These are phyloP conservation scores for Rutidosis leptorrhynchoides DNA, from an alignment of 129 eudicot genomes.

Conservation along the genomic window DNA sequence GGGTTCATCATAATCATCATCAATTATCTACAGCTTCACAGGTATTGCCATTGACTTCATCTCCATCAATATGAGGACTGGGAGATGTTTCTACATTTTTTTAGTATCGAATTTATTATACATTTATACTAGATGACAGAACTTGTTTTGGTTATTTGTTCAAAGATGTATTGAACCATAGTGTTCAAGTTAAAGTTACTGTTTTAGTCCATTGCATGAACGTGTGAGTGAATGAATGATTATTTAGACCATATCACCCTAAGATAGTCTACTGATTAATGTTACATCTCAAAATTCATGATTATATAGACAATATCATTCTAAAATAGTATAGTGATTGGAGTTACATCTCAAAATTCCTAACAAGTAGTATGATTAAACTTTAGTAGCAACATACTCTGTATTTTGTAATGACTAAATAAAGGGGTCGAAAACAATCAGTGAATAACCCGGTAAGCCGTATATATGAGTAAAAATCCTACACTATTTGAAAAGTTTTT, in stretches of 20 bases:
- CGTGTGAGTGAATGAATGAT: conserved; percentile 8
- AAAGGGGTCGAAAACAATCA: too few relatives aligned
- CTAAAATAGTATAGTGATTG: too few relatives aligned
- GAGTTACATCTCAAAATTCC: too few relatives aligned
- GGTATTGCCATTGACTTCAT: conserved; percentile 82
- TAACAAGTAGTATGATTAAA: too few relatives aligned
- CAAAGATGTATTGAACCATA: conserved; percentile 22
- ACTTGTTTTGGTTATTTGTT: conserved; percentile 22
- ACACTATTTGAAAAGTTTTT: too few relatives aligned
- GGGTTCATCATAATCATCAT: conserved; percentile 23
- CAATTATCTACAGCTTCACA: conserved; percentile 53
- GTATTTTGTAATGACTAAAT: too few relatives aligned
- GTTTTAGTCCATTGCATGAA: conserved; percentile 5
- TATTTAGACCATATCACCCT: not conserved
- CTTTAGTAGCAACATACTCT: too few relatives aligned
- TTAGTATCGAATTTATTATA: conserved; percentile 25
- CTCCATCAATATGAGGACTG: conserved; percentile 44
- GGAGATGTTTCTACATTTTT: conserved; percentile 22
- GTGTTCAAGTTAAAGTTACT: conserved; percentile 15
- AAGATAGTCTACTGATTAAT: too few relatives aligned
- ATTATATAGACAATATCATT: too few relatives aligned
- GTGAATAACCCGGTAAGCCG: too few relatives aligned
- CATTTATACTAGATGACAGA: conserved; percentile 23
- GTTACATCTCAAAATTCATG: too few relatives aligned
- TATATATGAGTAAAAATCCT: too few relatives aligned